phyloP scores from a whole-genome alignment of 2,329 filamentous ascomycete genomes.

The Cytospora piceicola region DNA sequence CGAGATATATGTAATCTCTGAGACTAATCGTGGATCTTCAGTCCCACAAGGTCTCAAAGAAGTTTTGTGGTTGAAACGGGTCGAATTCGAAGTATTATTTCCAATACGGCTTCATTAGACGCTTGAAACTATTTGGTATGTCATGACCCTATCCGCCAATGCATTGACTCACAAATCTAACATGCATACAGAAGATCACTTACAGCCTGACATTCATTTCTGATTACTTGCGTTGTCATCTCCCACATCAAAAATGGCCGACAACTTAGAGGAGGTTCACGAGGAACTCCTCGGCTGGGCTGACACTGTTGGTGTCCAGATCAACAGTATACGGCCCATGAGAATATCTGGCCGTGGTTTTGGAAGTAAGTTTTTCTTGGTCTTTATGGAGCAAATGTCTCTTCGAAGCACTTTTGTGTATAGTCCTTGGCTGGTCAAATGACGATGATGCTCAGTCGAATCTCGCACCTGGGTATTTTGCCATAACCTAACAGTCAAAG shows the following conservation, averaged over 20 bases:
- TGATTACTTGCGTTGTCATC: neutral
- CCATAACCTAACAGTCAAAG: neutral
- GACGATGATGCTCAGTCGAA: neutral
- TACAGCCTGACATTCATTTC: neutral
- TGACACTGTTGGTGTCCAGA: constrained; percentile 62
- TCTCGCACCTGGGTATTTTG: neutral
- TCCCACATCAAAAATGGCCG: constrained; percentile 15
- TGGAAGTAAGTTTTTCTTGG: constrained; percentile 46
- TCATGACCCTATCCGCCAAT: neutral
- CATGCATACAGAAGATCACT: neutral
- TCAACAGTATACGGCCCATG: constrained; percentile 69
- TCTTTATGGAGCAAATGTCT: neutral
- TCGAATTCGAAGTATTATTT: neutral
- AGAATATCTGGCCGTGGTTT: constrained; percentile 74
- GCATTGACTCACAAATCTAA: neutral
- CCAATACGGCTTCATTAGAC: neutral
- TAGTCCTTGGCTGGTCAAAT: neutral
- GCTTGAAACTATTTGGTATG: neutral
- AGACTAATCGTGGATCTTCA: neutral
- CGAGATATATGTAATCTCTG: neutral
- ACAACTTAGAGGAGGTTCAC: constrained; percentile 35
- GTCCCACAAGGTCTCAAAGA: neutral
- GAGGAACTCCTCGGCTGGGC: constrained; percentile 71
- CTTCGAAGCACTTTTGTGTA: neutral
- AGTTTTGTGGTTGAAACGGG: neutral